Evolutionary conservation across 2,329 filamentous ascomycete genomes (phyloP), one percentile per base, ranked within the genome.

Genomic region (Cladosporium phlei): DNA sequence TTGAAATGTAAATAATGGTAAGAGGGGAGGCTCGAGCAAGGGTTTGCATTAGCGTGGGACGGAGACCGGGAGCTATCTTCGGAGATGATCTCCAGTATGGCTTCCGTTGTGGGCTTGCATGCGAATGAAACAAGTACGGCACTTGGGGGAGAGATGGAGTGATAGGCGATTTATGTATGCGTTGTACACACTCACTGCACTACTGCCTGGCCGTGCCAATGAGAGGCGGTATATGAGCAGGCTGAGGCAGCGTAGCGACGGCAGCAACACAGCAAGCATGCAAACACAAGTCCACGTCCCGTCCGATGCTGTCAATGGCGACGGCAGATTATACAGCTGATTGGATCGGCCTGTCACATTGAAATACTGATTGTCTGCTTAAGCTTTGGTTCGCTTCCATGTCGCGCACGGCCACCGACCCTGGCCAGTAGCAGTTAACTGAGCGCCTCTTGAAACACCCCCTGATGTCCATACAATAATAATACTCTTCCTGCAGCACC

Each of bases 41-140:
- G n/a, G n/a, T n/a, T n/a, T 21, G 37, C 37, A 39, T 22, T 39
- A 39, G 37, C 25, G 22, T 16, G 25, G 24, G 21, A 21, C 24
- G 37, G 25, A 22, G 39, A n/a, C 21, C 40, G 40, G 40, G 40
- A 44, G 29, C 40, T 44, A 44, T 44, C 40, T 44, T 44, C 40
- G 40, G 40, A 44, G 40, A 44, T 44, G 40, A 44, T 44, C 40
- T 44, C 40, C 40, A 32, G 14, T 21, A 30, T 21, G 14, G 40
- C 40, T 25, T n/a, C 30, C 29, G 21, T 10, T 34, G 40, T 24
- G 29, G 28, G 28, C 28, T n/a, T 33, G 19, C 28, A 43, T 35
- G 40, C 29, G 27, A 28, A 30, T 44, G 40, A 44, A 44, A 44
- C 40, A 44, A 30, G 40, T n/a, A n/a, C n/a, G n/a, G n/a, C n/a